phyloP scores from a whole-genome alignment of 2,329 filamentous ascomycete species.

The Ophiostoma quercus region DNA sequence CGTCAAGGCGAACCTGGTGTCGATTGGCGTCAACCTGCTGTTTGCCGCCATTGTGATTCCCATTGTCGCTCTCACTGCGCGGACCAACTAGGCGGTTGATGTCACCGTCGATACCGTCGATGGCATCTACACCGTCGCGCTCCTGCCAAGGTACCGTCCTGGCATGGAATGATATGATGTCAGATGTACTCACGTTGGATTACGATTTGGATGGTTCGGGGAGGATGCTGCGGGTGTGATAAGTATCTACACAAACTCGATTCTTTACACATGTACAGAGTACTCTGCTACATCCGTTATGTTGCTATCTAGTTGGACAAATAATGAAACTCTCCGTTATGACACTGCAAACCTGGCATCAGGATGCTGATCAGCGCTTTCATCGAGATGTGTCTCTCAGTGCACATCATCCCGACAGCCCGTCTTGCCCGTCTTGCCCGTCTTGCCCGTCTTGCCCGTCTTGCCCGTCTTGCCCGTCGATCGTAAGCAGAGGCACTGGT shows the following conservation, averaged over 20 bases:
- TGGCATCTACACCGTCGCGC: background rate
- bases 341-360: background rate
- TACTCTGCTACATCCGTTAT: background rate
- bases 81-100: background rate
- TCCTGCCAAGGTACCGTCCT: too few relatives aligned
- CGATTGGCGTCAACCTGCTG: conserved; percentile 43
- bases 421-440: too few relatives aligned
- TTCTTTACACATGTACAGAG: background rate
- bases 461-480: too few relatives aligned
- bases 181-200: background rate
- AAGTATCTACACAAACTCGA: too few relatives aligned
- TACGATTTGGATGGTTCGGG: background rate
- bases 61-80: conserved; percentile 45
- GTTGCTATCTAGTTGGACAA: background rate
- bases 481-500: too few relatives aligned
- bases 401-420: background rate
- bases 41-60: conserved; percentile 47
- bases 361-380: background rate
- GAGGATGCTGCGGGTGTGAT: background rate
- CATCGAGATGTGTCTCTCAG: background rate
- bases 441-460: too few relatives aligned
- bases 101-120: background rate
- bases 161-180: background rate
- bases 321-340: background rate
- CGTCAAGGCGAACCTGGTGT: conserved; percentile 61